phyloP scores from a whole-genome alignment of 2,329 filamentous ascomycete genomes.

The Xylariales sp. region DNA sequence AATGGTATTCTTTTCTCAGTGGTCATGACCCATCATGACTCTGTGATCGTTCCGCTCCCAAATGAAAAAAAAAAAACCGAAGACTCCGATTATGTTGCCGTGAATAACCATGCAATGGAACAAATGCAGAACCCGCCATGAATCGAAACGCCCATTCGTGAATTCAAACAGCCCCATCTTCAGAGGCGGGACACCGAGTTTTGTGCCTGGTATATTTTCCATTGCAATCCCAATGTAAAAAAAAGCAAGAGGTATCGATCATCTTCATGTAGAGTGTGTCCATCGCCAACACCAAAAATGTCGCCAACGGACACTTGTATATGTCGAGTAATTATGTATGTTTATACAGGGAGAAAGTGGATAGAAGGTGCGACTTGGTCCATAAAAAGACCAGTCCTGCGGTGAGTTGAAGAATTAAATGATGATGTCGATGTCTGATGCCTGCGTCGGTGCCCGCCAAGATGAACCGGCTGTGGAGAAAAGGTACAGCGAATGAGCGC shows the following conservation, averaged over 20 bases:
- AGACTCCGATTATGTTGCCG: slow-evolving; percentile 58
- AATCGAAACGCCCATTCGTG: slow-evolving; percentile 59
- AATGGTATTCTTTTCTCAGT: slow-evolving; percentile 57
- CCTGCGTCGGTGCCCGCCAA: slow-evolving; percentile 62
- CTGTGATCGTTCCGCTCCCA: slow-evolving; percentile 58
- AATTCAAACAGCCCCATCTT: slow-evolving; percentile 57
- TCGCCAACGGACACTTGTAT: slow-evolving; percentile 52
- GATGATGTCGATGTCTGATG: slow-evolving; percentile 59
- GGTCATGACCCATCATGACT: slow-evolving; percentile 64
- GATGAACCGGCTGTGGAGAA: slow-evolving; percentile 57
- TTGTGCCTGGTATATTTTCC: slow-evolving; percentile 44
- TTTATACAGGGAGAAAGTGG: slow-evolving; percentile 59
- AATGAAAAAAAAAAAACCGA: slow-evolving; percentile 53
- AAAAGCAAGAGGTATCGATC: slow-evolving; percentile 60
- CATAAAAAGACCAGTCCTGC: slow-evolving; percentile 41
- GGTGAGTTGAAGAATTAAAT: slow-evolving; percentile 46
- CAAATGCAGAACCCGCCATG: slow-evolving; percentile 59
- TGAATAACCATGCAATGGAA: slow-evolving; percentile 62
- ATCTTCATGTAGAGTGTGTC: slow-evolving; percentile 56
- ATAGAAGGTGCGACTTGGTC: slow-evolving; percentile 47
- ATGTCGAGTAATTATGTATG: slow-evolving; percentile 63
- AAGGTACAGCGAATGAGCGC: slow-evolving; percentile 53
- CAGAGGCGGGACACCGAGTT: slow-evolving; percentile 52
- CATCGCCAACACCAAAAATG: slow-evolving; percentile 48
- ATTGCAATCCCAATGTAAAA: slow-evolving; percentile 51